phyloP scores from a whole-genome alignment of 208 protist genomes.

The Leishmania lainsoni region DNA sequence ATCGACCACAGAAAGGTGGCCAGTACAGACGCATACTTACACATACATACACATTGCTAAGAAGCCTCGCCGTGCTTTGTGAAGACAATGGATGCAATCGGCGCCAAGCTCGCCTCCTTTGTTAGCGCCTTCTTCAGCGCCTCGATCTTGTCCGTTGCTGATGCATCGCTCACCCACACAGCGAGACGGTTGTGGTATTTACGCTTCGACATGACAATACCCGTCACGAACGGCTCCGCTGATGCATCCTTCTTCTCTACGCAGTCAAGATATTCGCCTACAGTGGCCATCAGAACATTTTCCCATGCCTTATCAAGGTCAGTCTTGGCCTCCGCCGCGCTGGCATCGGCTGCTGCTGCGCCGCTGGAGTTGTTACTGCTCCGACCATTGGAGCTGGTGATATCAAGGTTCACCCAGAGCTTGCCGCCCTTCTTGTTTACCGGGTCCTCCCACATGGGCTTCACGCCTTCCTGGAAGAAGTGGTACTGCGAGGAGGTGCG shows the following conservation, averaged over 20 bases:
- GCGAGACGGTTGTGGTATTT: constrained; percentile 86
- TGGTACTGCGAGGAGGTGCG: constrained; percentile 87
- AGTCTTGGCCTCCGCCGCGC: constrained; percentile 34
- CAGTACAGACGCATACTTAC: constrained; percentile 8
- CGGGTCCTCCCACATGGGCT: constrained; percentile 92
- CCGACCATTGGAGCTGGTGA: constrained; percentile 18
- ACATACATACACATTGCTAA: constrained; percentile 10
- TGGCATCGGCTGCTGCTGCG: constrained; percentile 12
- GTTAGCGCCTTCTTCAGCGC: constrained; percentile 45
- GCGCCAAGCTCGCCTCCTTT: constrained; percentile 38
- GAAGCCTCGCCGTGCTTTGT: constrained; percentile 67
- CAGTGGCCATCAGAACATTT: constrained; percentile 76
- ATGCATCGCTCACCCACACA: constrained; percentile 68
- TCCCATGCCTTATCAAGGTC: constrained; percentile 79
- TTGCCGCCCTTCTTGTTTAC: constrained; percentile 88
- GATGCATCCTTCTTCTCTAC: constrained; percentile 26
- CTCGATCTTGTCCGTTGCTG: constrained; percentile 48
- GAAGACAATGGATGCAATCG: constrained; percentile 48
- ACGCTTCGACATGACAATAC: constrained; percentile 72
- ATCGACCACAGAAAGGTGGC: background rate
- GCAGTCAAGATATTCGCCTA: constrained; percentile 82
- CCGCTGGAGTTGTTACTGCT: constrained; percentile 28
- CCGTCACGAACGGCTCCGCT: constrained; percentile 51
- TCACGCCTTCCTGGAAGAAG: constrained; percentile 90
- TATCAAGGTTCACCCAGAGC: constrained; percentile 70